A percentile compares a stretch with the other conserved stretches of the same genome.
Conservation (phyloP, 805 yeast genomes). For the Candida ortonii region DNA sequence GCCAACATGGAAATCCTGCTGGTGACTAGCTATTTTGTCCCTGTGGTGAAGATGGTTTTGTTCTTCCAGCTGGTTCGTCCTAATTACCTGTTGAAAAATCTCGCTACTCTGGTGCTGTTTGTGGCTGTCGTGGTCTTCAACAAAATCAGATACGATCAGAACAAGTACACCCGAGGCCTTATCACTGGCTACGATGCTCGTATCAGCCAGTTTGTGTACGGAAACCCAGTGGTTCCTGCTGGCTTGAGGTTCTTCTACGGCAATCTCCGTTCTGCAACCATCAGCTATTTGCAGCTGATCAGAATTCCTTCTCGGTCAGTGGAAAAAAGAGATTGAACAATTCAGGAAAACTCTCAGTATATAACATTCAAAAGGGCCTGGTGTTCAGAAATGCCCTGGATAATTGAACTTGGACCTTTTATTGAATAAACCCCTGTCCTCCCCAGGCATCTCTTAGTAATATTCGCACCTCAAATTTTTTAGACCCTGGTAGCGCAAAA, state of each 20-base stretch:
- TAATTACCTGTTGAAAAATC: slow-evolving; percentile 25
- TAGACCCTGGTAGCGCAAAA: too few species aligned
- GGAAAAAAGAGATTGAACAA: too few species aligned
- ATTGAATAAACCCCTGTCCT: too few species aligned
- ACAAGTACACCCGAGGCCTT: slow-evolving; percentile 50
- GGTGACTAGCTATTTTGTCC: slow-evolving; percentile 36
- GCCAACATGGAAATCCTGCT: slow-evolving; percentile 47
- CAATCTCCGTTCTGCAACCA: slow-evolving; percentile 8
- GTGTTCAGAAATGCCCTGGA: too few species aligned
- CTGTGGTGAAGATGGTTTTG: slow-evolving; percentile 42
- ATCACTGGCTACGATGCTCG: slow-evolving; percentile 45
- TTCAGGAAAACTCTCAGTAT: too few species aligned
- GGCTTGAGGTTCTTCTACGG: slow-evolving; percentile 12
- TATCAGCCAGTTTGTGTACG: slow-evolving; percentile 36
- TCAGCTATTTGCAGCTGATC: slow-evolving; percentile 13
- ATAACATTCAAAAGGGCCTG: too few species aligned
- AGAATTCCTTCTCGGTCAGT: too few species aligned
- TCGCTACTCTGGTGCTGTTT: slow-evolving; percentile 39
- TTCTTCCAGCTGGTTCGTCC: slow-evolving; percentile 34
- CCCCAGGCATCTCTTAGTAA: too few species aligned
- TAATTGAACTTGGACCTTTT: too few species aligned
- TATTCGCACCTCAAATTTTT: too few species aligned
- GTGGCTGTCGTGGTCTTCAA: slow-evolving; percentile 50
- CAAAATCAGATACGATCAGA: slow-evolving; percentile 58
- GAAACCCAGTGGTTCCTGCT: slow-evolving; percentile 37